Evolutionary conservation across 2,329 filamentous ascomycete genomes (phyloP).

Genomic region (Fusarium paranaense): DNA sequence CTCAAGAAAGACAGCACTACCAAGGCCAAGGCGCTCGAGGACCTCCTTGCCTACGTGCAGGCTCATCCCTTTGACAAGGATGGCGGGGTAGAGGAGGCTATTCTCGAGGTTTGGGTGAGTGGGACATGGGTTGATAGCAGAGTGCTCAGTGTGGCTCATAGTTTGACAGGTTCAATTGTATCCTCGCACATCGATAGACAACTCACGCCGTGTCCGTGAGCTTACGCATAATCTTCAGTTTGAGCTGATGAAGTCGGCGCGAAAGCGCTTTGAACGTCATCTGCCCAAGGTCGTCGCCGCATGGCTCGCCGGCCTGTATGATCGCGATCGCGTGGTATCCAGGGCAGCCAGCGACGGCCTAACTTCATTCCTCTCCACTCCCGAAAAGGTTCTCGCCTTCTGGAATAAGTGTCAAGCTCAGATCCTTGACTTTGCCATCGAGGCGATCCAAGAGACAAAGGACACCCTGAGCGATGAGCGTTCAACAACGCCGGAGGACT

Average conservation of each 20-base stretch:
- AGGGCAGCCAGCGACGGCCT: slow-evolving; percentile 84
- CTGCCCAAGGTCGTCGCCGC: slow-evolving; percentile 82
- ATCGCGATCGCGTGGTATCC: slow-evolving; percentile 82
- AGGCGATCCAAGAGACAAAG: slow-evolving; percentile 83
- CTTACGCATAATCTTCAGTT: slow-evolving; percentile 81
- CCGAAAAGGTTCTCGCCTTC: slow-evolving; percentile 81
- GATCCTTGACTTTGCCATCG: slow-evolving; percentile 84
- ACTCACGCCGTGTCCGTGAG: slow-evolving; percentile 87
- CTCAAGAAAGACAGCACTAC: slow-evolving; percentile 94
- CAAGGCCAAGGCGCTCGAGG: slow-evolving; percentile 90
- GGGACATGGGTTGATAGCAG: not conserved
- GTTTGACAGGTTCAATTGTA: slow-evolving; percentile 79
- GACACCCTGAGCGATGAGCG: slow-evolving; percentile 90
- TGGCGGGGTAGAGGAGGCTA: slow-evolving; percentile 78
- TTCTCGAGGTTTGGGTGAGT: slow-evolving; percentile 88
- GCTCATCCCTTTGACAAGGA: slow-evolving; percentile 63
- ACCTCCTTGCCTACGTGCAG: slow-evolving; percentile 75
- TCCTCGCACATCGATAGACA: slow-evolving; percentile 90
- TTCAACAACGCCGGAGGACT: slow-evolving; percentile 85
- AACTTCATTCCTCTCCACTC: slow-evolving; percentile 78
- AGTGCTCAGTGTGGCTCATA: slow-evolving; percentile 10
- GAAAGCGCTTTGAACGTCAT: slow-evolving; percentile 85
- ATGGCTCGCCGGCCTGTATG: slow-evolving; percentile 93
- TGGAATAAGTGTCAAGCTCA: slow-evolving; percentile 85
- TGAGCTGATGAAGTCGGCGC: slow-evolving; percentile 69